phyloP scores from a whole-genome alignment of 23 red algal genomes.

The Porphyridium purpureum region DNA sequence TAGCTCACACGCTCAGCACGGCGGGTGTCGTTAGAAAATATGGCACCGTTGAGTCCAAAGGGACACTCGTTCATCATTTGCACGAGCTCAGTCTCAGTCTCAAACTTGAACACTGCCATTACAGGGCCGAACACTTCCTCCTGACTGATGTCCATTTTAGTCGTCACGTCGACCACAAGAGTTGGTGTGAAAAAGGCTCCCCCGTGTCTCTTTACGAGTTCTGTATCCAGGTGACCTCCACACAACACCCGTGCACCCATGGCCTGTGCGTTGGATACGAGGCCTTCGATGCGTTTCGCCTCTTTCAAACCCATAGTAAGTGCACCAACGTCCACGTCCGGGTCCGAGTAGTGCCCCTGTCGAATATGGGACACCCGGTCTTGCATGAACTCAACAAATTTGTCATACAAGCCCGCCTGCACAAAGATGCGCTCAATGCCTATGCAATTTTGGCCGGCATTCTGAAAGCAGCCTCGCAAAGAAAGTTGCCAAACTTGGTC shows the following conservation, averaged over 20 bases:
- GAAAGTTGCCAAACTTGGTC: slow-evolving; percentile 27
- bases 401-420: slow-evolving; percentile 26
- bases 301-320: slow-evolving; percentile 72
- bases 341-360: no score
- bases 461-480: slow-evolving; percentile 89
- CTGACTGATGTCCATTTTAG: slow-evolving; percentile 50
- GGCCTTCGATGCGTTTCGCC: slow-evolving; percentile 22
- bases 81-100: slow-evolving; percentile 32
- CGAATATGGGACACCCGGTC: no score
- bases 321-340: slow-evolving; percentile 54
- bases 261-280: slow-evolving; percentile 47
- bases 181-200: slow-evolving; percentile 66
- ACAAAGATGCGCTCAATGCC: slow-evolving; percentile 87
- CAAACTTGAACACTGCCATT: slow-evolving; percentile 36
- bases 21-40: slow-evolving; percentile 26
- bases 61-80: slow-evolving; percentile 44
- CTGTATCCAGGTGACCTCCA: slow-evolving; percentile 15
- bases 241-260: slow-evolving; percentile 44
- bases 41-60: slow-evolving; percentile 60
- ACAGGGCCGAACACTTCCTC: slow-evolving; percentile 98
- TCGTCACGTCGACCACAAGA: slow-evolving; percentile 40
- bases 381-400: slow-evolving; percentile 14
- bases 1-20: slow-evolving; percentile 21
- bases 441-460: slow-evolving; percentile 96
- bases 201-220: no score